phyloP scores from a whole-genome alignment of 257 asterid species.

The Ophiorrhiza pumila region DNA sequence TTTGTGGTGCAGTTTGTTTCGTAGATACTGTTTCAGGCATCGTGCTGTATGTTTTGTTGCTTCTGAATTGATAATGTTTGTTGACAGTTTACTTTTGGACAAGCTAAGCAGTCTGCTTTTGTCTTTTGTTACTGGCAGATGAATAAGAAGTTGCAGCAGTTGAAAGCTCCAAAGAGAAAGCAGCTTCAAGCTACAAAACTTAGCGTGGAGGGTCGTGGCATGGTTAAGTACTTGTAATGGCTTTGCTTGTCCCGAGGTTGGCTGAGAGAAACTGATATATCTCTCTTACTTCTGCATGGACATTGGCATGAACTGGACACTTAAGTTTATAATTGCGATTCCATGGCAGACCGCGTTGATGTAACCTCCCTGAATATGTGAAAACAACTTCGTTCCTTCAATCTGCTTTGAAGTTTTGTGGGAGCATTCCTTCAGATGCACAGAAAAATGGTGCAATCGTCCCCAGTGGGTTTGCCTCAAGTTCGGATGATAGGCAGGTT shows the following conservation, averaged over 20 bases:
- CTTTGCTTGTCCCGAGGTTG: background rate
- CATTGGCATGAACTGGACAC: constrained; percentile 5
- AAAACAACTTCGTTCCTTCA: background rate
- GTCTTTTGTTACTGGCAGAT: constrained; percentile 41
- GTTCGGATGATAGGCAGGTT: background rate
- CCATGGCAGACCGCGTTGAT: background rate
- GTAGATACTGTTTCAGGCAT: background rate
- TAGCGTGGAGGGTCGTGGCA: constrained; percentile 95
- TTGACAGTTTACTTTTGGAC: background rate
- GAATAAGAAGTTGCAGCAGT: constrained; percentile 90
- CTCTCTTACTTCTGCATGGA: background rate
- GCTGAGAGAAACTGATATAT: background rate
- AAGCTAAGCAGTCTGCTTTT: background rate
- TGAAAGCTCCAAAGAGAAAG: constrained; percentile 81
- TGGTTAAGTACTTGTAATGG: constrained; percentile 75
- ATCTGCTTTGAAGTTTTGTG: background rate
- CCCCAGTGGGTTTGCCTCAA: background rate
- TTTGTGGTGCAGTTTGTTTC: background rate
- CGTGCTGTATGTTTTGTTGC: background rate
- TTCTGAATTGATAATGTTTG: background rate
- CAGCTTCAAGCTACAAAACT: constrained; percentile 89
- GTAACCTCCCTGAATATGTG: background rate
- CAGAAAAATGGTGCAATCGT: background rate
- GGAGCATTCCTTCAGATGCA: background rate
- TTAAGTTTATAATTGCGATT: no score